These are phyloP conservation scores for Raphidocelis subcapitata DNA, from an alignment of 139 green algal genomes.

Conservation along the genomic window DNA sequence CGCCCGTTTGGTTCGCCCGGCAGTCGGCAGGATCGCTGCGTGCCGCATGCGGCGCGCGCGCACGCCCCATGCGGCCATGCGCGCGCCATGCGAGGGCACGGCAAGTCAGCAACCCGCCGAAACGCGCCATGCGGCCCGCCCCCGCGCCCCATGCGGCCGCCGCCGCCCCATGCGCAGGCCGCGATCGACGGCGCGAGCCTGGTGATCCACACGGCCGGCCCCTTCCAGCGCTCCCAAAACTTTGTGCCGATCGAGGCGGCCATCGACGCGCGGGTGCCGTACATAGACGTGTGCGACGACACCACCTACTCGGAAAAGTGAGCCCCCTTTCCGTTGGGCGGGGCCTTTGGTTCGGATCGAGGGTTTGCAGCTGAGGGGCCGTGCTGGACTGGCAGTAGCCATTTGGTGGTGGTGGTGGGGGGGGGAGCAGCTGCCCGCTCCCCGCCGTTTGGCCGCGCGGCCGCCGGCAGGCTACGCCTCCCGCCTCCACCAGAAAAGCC, in stretches of 20 bases:
- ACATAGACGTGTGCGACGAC: slow-evolving; percentile 98
- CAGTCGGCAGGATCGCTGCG: no score
- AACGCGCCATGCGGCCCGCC: neutral
- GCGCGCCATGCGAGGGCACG: no score
- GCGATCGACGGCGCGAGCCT: slow-evolving; percentile 48
- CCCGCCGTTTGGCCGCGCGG: no score
- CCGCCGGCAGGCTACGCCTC: neutral
- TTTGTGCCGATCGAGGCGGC: slow-evolving; percentile 76
- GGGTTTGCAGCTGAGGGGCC: no score
- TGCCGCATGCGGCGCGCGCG: no score
- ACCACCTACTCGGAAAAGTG: slow-evolving; percentile 64
- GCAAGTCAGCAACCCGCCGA: no score
- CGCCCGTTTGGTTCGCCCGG: no score
- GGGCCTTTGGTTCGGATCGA: no score
- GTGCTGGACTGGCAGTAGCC: no score
- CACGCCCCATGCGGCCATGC: no score
- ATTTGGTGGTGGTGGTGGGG: no score
- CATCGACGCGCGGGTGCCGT: slow-evolving; percentile 71
- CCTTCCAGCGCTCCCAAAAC: slow-evolving; percentile 86
- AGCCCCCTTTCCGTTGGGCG: neutral
- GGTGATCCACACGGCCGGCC: slow-evolving; percentile 88
- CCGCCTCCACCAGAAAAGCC: neutral
- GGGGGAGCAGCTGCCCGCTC: no score
- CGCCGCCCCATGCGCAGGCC: slow-evolving; percentile 7
- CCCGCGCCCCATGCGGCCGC: neutral